Base-by-base conservation (phyloP, 495 filamentous ascomycete genomes). In the Hypoxylon crocopeplum region DNA sequence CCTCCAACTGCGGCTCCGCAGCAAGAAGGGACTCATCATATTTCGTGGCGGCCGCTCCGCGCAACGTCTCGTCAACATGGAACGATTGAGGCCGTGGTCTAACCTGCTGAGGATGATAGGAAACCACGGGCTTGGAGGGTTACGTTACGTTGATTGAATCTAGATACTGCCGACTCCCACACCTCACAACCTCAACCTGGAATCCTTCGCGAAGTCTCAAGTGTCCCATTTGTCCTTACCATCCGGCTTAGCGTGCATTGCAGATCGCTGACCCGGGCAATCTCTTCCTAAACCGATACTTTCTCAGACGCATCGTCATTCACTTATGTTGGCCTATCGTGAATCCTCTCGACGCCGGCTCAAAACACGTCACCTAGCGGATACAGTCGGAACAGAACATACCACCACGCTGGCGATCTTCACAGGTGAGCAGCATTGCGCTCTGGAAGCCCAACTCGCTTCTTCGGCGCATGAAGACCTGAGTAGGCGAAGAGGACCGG, bases 1-100 rank as follows among this genome's bases (percentile, higher is more conserved):
- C 3, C 39, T 17, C 33, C 24, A 27, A 25, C 55, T 64, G 61
- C 46, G 61, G 61, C 61, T 64, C 61, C 61, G 61, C 61, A 64
- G 17, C 49, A 59, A 64, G 33, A 64, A 59, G 39, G 8, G 61
- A 64, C 47, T 50, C 20, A 40, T 64, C 61, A 59, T 59, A 59
- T 56, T 64, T 48, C 38, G 20, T 46, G 39, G 41, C 42, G 53
- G 36, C 42, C 48, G 34, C 45, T 46, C 46, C 21, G 25, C 55
- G 36, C 55, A 44, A 53, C 49, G 48, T 58, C 54, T 54, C 41
- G 42, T 32, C 36, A 32, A 25, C 16, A 53, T 58, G 36, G 36
- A 25, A 58, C 53, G 41, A 33, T 52, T 53, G 29, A 38, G 19
- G 19, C 22, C 37, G 29, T 39, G 19, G 25, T 22, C 32, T 50